A percentile compares a stretch with the other conserved stretches of the same genome.
Conservation (phyloP, 2,329 filamentous ascomycete genomes). For the Aspergillus vadensis region DNA sequence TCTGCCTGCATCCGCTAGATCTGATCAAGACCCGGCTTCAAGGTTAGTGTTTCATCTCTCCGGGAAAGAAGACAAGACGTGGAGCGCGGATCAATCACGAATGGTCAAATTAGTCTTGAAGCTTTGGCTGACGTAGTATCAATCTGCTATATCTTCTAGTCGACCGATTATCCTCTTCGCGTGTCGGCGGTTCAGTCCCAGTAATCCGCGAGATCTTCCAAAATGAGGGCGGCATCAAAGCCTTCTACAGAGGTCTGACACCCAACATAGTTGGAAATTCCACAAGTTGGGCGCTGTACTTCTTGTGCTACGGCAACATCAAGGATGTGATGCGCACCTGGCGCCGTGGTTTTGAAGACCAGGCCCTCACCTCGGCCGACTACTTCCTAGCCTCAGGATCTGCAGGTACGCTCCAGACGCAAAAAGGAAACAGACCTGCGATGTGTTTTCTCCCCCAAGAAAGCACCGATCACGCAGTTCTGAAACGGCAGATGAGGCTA, state of each 20-base stretch:
- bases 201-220: conserved; percentile 55
- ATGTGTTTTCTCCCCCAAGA: not conserved
- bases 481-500: not conserved
- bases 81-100: no score
- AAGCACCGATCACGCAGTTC: not conserved
- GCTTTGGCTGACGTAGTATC: not conserved
- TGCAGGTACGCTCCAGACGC: conserved; percentile 47
- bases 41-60: conserved; percentile 55
- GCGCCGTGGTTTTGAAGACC: conserved; percentile 31
- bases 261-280: conserved; percentile 92
- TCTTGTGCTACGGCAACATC: conserved; percentile 69
- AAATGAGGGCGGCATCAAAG: conserved; percentile 61
- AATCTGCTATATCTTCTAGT: conserved; percentile 37
- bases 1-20: conserved; percentile 88
- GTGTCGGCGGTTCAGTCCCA: conserved; percentile 55
- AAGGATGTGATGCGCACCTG: conserved; percentile 55
- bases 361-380: conserved; percentile 62
- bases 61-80: not conserved
- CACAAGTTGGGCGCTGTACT: conserved; percentile 88
- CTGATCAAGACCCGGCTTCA: conserved; percentile 96
- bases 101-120: not conserved
- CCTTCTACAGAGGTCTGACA: conserved; percentile 84
- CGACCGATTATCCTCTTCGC: conserved; percentile 52
- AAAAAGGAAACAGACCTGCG: not conserved
- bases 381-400: conserved; percentile 77